Percentiles rank a stretch among this genome's conserved stretches.
phyloP scores from a whole-genome alignment of 2,329 filamentous ascomycete species.

The Cordyceps militaris region DNA sequence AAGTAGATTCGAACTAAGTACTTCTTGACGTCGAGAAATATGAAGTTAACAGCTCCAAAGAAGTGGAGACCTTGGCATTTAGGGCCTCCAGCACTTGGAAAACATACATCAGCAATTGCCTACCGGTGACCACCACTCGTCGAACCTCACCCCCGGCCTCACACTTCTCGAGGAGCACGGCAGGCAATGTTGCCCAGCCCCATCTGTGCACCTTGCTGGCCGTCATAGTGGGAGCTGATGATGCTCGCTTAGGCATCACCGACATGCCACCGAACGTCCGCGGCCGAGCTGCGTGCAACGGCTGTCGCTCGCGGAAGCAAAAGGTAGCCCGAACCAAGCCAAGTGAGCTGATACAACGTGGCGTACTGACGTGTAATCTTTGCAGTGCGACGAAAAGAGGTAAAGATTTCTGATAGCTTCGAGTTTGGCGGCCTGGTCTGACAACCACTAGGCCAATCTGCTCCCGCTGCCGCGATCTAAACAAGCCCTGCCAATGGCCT shows the following conservation, averaged over 20 bases:
- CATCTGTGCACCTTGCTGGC: too few species aligned
- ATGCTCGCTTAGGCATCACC: not conserved
- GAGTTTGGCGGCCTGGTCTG: too few species aligned
- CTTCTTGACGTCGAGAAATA: too few species aligned
- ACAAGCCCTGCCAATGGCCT: constrained; percentile 15
- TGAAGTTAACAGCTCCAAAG: too few species aligned
- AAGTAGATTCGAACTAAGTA: too few species aligned
- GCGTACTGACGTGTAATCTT: not conserved
- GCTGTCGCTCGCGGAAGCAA: constrained; percentile 19
- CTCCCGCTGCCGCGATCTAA: constrained; percentile 13
- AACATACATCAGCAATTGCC: too few species aligned
- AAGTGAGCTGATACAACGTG: not conserved
- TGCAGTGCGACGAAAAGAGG: constrained; percentile 12
- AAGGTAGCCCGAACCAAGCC: constrained; percentile 12
- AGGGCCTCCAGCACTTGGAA: too few species aligned
- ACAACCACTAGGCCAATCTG: constrained; percentile 11
- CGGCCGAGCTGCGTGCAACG: constrained; percentile 18
- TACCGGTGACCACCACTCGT: too few species aligned
- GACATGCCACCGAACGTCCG: constrained; percentile 8
- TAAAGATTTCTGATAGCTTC: not conserved
- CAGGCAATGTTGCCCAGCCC: too few species aligned
- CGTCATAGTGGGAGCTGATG: not conserved
- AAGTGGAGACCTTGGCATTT: too few species aligned
- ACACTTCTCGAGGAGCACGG: too few species aligned
- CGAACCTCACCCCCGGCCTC: too few species aligned